Evolutionary conservation across 2,329 filamentous ascomycete species (phyloP).

Genomic region (Esteya vermicola): DNA sequence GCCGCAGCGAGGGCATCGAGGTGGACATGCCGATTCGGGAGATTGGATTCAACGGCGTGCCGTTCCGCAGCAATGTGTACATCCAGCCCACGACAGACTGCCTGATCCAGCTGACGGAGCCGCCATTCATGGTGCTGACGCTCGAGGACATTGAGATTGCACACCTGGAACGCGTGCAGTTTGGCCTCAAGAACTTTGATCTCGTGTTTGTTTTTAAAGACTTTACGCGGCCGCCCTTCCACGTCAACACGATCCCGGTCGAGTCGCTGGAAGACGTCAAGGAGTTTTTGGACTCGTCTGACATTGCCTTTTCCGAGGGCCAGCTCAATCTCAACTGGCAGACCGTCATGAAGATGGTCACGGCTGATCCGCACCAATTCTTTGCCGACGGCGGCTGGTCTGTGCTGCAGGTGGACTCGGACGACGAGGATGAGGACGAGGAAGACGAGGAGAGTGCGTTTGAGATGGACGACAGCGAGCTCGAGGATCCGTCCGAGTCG

Average conservation of each 20-base stretch:
- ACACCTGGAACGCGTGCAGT: slow-evolving; percentile 89
- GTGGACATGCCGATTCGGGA: slow-evolving; percentile 96
- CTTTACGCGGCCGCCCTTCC: slow-evolving; percentile 75
- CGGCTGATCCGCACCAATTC: slow-evolving; percentile 84
- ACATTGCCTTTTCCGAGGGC: slow-evolving; percentile 88
- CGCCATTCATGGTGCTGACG: slow-evolving; percentile 90
- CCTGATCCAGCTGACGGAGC: slow-evolving; percentile 90
- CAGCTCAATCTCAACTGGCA: slow-evolving; percentile 97
- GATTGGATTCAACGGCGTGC: slow-evolving; percentile 91
- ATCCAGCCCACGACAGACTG: slow-evolving; percentile 96
- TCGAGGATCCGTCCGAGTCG: slow-evolving; percentile 66
- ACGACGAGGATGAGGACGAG: slow-evolving; percentile 64
- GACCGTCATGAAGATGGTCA: slow-evolving; percentile 99
- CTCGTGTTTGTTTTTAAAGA: slow-evolving; percentile 98
- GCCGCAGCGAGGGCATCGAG: slow-evolving; percentile 76
- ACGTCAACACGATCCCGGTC: slow-evolving; percentile 97
- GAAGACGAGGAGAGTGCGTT: slow-evolving; percentile 88
- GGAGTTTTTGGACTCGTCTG: slow-evolving; percentile 91
- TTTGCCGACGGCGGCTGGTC: slow-evolving; percentile 92
- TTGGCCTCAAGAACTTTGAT: slow-evolving; percentile 97
- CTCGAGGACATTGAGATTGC: slow-evolving; percentile 93
- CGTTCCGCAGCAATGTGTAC: slow-evolving; percentile 87
- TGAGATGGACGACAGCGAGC: slow-evolving; percentile 74
- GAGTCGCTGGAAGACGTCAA: slow-evolving; percentile 91
- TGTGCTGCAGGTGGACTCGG: slow-evolving; percentile 77